Evolutionary conservation across 192 early-diverging fungal genomes (phyloP).

Genomic region (Backusella psychrophila): DNA sequence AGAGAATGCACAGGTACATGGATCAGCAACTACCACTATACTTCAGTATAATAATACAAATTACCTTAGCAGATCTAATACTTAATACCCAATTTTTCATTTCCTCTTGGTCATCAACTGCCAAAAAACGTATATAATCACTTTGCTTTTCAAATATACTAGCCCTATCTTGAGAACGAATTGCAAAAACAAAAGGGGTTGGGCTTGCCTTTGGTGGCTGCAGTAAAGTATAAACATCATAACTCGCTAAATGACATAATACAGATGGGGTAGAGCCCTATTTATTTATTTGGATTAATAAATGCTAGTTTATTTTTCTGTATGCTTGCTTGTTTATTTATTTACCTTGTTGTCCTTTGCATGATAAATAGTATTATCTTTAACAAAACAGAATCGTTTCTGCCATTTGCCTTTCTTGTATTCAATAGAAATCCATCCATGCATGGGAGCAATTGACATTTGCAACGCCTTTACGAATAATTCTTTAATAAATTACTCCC

Average conservation of each 20-base stretch:
- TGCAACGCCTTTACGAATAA: conserved; percentile 15
- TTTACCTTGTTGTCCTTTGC: conserved; percentile 64
- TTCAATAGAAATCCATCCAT: conserved; percentile 65
- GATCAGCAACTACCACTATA: background rate
- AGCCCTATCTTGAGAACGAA: conserved; percentile 77
- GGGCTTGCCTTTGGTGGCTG: conserved; percentile 67
- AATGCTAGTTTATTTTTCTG: conserved; percentile 6
- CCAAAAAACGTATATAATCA: conserved; percentile 76
- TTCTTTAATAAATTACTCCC: background rate
- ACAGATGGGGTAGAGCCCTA: conserved; percentile 7
- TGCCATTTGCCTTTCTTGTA: conserved; percentile 85
- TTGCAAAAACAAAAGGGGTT: conserved; percentile 77
- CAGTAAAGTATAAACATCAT: conserved; percentile 80
- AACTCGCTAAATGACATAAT: conserved; percentile 61
- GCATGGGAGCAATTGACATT: conserved; percentile 36
- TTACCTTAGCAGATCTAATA: conserved; percentile 67
- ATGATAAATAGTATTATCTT: conserved; percentile 64
- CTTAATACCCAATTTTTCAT: conserved; percentile 72
- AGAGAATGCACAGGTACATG: background rate
- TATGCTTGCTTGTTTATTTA: conserved; percentile 33
- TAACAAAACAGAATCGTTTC: conserved; percentile 67
- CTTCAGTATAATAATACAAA: background rate
- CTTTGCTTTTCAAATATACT: conserved; percentile 82
- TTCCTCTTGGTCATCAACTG: conserved; percentile 59
- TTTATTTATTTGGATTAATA: background rate